A percentile compares a stretch with the other conserved stretches of the same genome.
These are phyloP conservation scores for Sporothrix curviconia DNA, from an alignment of 2,329 filamentous ascomycete species.

Conservation along the genomic window DNA sequence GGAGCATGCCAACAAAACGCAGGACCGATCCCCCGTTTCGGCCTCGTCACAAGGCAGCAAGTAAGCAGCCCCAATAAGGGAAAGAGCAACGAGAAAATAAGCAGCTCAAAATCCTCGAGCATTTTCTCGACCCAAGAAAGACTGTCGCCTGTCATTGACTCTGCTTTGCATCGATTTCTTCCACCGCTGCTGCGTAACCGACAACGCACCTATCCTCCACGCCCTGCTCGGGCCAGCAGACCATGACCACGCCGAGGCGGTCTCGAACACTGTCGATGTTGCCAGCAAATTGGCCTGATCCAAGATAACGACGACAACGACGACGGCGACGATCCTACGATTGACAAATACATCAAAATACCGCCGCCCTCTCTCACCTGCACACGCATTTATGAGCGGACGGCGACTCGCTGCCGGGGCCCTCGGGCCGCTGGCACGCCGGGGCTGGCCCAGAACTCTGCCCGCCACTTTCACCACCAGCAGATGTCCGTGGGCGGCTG, in stretches of 20 bases:
- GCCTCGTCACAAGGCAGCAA: constrained; percentile 5
- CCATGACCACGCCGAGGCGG: constrained; percentile 3
- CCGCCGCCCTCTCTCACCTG: neutral
- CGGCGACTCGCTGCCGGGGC: constrained; percentile 70
- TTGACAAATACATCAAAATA: neutral
- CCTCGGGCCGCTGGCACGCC: constrained; percentile 55
- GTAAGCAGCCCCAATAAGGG: too few species aligned
- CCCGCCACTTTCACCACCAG: constrained; percentile 59
- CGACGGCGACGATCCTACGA: neutral
- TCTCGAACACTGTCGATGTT: constrained; percentile 8
- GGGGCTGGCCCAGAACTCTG: constrained; percentile 42
- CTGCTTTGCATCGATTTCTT: neutral
- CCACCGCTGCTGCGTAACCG: neutral
- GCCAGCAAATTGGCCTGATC: constrained; percentile 3
- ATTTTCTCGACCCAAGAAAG: too few species aligned
- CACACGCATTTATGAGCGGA: constrained; percentile 53
- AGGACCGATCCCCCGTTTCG: neutral
- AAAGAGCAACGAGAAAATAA: too few species aligned
- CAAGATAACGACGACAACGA: neutral
- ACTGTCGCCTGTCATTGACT: neutral
- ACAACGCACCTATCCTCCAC: neutral
- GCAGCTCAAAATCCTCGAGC: too few species aligned
- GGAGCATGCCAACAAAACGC: constrained; percentile 6
- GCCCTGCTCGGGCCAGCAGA: constrained; percentile 4
- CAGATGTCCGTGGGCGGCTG: constrained; percentile 56